Evolutionary conservation across 441 rosid species (phyloP), one percentile per base, ranked within the genome.

Genomic region (Populus hybrid): DNA sequence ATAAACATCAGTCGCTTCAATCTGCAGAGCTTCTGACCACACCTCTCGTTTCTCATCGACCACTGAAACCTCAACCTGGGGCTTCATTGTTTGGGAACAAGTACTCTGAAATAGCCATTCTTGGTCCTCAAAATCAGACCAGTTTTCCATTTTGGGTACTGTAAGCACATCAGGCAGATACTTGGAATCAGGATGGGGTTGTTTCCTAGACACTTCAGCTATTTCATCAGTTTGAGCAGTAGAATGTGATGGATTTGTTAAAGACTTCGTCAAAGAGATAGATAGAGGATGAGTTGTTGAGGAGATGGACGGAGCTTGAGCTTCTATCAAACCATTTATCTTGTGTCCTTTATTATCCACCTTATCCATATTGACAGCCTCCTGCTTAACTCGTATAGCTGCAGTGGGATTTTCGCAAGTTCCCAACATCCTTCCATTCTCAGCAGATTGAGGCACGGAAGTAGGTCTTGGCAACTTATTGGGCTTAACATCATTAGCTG

Each of bases 381-480:
- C 87, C 70, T 74, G 86, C 83, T 78, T 69, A 83, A 75, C 79
- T 46, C 84, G 69, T 65, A 72, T 72, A 70, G 75, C 46, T 77
- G 82, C 84, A 28, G 71, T n/a, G 78, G 72, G 70, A 82, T 77
- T 81, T 80, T 82, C 79, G 72, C 70, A 80, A 16, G 76, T 77
- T 77, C 80, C 91, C 77, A 78, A 35, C 75, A 83, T 84, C 82
- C 83, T 87, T 78, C 89, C 92, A 71, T 89, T 92, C 85, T 89
- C 86, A 65, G 76, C 61, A 6, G 73, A 79, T 6, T 84, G 76
- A 70, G 78, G 78, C 23, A 81, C 78, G 77, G 81, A 77, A 69
- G 76, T 68, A 73, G 73, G 87, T 79, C 72, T 86, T 35, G 70
- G 86, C 69, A 81, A 75, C 84, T 90, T 89, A 54, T 72, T 72